Base-by-base conservation (phyloP, 371 early-diverging fungal species). In the Mucor circinelloides region DNA sequence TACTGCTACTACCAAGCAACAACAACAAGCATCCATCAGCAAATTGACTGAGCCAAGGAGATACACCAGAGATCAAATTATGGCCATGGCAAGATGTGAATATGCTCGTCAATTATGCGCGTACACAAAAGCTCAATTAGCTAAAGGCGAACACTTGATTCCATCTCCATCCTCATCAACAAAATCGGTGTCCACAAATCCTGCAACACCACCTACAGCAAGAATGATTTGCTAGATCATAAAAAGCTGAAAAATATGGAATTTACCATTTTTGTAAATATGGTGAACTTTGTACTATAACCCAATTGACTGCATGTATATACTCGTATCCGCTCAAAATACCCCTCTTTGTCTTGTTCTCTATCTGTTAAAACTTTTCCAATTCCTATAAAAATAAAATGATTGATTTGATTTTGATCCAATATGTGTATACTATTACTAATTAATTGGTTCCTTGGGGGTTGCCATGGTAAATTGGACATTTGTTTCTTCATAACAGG, bases 51-150 rank as follows among this genome's bases (percentile, higher is more conserved):
- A 32, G 15, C 60, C 52, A 30, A 61, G 25, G 17, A 66, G 44
- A 63, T 59, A 57, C 3, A 71, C 68, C 55, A 68, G 77, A 56
- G 80, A 80, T 34, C 71, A 80, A 61, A 64, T 80, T 0, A 63
- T 80, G 64, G 73, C 71, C 23, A 64, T 81, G 75, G 81, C 81
- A 36, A 67, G 75, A 73, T 60, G 73, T 48, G 81, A 81, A 73
- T 81, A 81, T 60, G 76, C 81, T 27, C 74, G 81, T 28, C 81
- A 81, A 66, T 63, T 81, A 50, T 69, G 55, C 25, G 58, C 66
- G n/a, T 73, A 73, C 48, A 73, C 73, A 56, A 72, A 50, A 60
- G 66, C 60, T 17, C 72, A 65, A 40, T 56, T 72, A 38, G 42
- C 46, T 6, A 69, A 56, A 54, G 69, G 69, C 21, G 23, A 21